Evolutionary conservation across 805 yeast genomes (phyloP), one percentile per base, ranked within the genome.

Genomic region (Yarrowia sp.): DNA sequence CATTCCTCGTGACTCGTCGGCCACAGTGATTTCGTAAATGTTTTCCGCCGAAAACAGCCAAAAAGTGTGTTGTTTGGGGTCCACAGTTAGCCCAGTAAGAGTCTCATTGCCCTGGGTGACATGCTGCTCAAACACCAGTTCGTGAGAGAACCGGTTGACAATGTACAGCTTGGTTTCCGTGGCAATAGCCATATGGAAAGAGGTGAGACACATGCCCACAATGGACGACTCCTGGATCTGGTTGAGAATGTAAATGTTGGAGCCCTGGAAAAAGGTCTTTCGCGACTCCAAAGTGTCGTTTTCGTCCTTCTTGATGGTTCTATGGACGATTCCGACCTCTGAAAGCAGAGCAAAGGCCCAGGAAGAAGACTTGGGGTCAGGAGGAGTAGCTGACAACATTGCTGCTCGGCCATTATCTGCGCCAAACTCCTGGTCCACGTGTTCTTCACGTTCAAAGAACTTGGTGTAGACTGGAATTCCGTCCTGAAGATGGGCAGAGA

Each of bases 1-100:
- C 2, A 92, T 85, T 26, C 88, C 88, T 4, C 81, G 77, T 4
- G 85, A 79, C 73, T 93, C 98, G 70, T 88, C 82, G 36, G 81
- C 81, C 12, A 90, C 80, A 17, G 68, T 70, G 7, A 95, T 75
- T 72, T 95, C 99, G 71, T 82, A 89, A 10, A 95, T 84, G 56
- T 79, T 80, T 5, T 76, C 71, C 12, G 77, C 74, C 0, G 95
- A 84, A 70, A 79, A 90, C 3, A 89, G 74, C 99, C 99, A 95
- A 69, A 79, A 89, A 0, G 98, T 89, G 1, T 79, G 71, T 48
- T 75, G 75, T 4, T 74, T 66, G 61, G 75, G 74, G 70, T 89
- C 96, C 1, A 80, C 78, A 2, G 81, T 70, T 5, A 85, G 71
- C 0, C 87, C 87, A 7, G 79, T 65, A 51, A 82, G 70, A 51